Percentiles rank a stretch among this genome's conserved stretches.
phyloP scores from a whole-genome alignment of 2,329 filamentous ascomycete genomes.

The Ophiocordyceps camponoti-floridani region DNA sequence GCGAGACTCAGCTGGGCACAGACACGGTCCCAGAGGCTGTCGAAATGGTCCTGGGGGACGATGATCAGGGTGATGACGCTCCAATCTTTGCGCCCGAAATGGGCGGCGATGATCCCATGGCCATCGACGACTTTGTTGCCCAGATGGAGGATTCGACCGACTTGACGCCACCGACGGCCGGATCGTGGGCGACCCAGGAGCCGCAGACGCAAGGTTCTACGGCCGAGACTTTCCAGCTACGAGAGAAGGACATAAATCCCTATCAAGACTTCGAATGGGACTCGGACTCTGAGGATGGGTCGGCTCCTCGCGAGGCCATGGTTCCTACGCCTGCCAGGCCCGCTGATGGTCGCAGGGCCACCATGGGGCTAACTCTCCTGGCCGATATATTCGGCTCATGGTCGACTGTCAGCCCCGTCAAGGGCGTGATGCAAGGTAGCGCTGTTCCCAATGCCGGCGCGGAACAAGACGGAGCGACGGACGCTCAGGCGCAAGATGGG shows the following conservation, averaged over 20 bases:
- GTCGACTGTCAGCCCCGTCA: conserved; percentile 36
- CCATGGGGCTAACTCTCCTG: conserved; percentile 43
- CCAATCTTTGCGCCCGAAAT: neutral
- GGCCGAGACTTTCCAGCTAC: conserved; percentile 17
- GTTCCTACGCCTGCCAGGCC: conserved; percentile 23
- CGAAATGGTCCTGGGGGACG: neutral
- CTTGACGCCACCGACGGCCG: neutral
- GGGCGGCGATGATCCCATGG: conserved; percentile 7
- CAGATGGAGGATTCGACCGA: conserved; percentile 5
- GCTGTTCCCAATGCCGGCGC: neutral
- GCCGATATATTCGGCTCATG: conserved; percentile 43
- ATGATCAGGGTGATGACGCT: too few relatives aligned
- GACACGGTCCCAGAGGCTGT: neutral
- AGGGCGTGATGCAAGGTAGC: conserved; percentile 1
- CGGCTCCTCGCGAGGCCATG: conserved; percentile 10
- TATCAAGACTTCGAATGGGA: conserved; percentile 25
- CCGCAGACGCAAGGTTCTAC: conserved; percentile 2
- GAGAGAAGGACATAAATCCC: conserved; percentile 27
- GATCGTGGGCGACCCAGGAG: neutral
- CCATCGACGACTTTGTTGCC: conserved; percentile 6
- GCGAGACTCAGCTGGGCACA: conserved; percentile 1
- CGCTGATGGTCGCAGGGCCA: conserved; percentile 8
- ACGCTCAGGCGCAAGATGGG: neutral
- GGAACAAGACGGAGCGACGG: neutral
- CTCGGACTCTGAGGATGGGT: conserved; percentile 39